Conservation (phyloP, 148 eudicot species). For the Pharnaceum exiguum region DNA sequence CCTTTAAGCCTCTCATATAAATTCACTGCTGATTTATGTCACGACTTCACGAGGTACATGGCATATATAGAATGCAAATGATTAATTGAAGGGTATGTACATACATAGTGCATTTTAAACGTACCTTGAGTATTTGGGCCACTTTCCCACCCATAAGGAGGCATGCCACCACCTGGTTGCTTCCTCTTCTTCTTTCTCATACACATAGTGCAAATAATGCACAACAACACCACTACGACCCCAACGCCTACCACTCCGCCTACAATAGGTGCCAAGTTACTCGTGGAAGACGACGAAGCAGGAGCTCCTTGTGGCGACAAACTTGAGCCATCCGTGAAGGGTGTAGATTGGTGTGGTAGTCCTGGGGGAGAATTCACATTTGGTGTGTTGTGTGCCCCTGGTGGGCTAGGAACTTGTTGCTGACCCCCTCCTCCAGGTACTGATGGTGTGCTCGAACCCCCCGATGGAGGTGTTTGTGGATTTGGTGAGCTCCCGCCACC, state of each 20-base stretch:
- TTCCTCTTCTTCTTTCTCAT: constrained; percentile 34
- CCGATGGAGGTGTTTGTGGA: not conserved
- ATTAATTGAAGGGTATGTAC: not conserved
- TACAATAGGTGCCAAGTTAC: constrained; percentile 4
- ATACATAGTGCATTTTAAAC: not conserved
- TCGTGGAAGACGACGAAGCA: constrained; percentile 9
- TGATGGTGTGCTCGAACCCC: no score
- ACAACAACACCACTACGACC: constrained; percentile 21
- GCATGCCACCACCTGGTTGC: constrained; percentile 6
- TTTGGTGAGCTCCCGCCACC: not conserved
- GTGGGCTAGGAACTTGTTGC: not conserved
- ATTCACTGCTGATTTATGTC: no score
- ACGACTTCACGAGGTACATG: not conserved
- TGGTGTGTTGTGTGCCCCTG: not conserved
- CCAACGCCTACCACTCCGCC: constrained; percentile 15
- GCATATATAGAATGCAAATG: constrained; percentile 13
- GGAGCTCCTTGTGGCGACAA: not conserved
- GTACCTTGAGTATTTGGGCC: constrained; percentile 30
- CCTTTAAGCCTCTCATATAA: no score
- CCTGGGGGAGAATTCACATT: not conserved
- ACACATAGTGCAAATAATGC: constrained; percentile 17
- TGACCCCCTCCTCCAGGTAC: not conserved
- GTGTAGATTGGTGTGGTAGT: not conserved
- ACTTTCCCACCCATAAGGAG: constrained; percentile 30
- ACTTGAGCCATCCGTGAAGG: not conserved